Evolutionary conservation across 495 filamentous ascomycete genomes (phyloP).

Genomic region (Barbatosphaeria neglecta): DNA sequence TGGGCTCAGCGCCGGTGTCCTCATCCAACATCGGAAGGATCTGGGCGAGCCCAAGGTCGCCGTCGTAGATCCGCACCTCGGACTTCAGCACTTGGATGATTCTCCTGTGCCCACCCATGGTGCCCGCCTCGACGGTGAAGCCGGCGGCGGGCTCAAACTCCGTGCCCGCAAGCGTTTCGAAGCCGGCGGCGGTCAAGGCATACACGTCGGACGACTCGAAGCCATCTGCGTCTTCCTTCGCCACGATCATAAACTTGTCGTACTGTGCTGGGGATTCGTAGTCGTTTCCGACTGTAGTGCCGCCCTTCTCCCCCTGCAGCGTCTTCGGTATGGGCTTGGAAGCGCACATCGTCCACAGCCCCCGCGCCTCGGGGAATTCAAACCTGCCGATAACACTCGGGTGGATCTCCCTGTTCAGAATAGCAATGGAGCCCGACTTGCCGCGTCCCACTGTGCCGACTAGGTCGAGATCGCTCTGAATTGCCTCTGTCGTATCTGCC

Average conservation of each 20-base stretch:
- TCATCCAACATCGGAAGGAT: constrained; percentile 87
- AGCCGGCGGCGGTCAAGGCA: constrained; percentile 45
- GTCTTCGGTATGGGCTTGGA: constrained; percentile 46
- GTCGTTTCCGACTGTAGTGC: constrained; percentile 35
- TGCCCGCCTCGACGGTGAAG: constrained; percentile 68
- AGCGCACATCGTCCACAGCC: constrained; percentile 52
- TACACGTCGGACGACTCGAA: constrained; percentile 51
- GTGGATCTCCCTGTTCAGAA: constrained; percentile 64
- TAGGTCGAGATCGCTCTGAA: constrained; percentile 52
- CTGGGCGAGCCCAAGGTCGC: constrained; percentile 72
- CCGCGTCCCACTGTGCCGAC: constrained; percentile 60
- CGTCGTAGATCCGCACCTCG: constrained; percentile 80
- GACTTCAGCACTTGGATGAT: constrained; percentile 76
- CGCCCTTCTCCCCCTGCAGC: constrained; percentile 36
- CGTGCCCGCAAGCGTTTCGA: constrained; percentile 54
- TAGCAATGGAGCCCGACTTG: constrained; percentile 54
- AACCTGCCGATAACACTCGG: constrained; percentile 51
- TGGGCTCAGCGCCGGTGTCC: constrained; percentile 62
- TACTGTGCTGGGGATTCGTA: constrained; percentile 43
- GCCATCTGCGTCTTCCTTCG: constrained; percentile 43
- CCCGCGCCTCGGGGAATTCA: constrained; percentile 47
- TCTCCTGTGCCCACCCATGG: constrained; percentile 58
- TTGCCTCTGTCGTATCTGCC: constrained; percentile 25
- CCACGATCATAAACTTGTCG: constrained; percentile 60
- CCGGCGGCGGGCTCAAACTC: constrained; percentile 87